Percentiles rank a stretch among this genome's conserved stretches.
These are phyloP conservation scores for Udeniomyces megalosporus DNA, from an alignment of 768 basidiomycete genomes.

Conservation along the genomic window DNA sequence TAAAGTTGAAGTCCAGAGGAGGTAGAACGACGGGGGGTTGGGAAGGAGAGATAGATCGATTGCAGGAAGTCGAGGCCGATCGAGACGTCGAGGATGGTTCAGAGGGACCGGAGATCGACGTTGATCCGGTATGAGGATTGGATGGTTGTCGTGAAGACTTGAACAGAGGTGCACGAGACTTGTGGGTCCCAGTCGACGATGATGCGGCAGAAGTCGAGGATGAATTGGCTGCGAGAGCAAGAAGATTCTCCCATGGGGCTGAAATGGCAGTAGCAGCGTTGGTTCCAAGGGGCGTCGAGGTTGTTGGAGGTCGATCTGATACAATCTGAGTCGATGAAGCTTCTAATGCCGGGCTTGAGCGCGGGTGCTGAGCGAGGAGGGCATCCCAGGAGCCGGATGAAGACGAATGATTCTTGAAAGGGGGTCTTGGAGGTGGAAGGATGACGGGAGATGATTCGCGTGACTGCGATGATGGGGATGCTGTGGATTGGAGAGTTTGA, in stretches of 20 bases:
- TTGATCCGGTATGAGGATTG: background rate
- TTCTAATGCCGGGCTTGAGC: no score
- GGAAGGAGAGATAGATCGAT: background rate
- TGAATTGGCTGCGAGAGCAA: background rate
- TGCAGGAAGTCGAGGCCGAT: background rate
- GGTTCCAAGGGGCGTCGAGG: no score
- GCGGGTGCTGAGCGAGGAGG: background rate
- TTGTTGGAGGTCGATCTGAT: no score
- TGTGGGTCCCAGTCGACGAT: no score
- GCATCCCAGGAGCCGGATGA: background rate
- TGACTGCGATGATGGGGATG: no score
- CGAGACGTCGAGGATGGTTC: background rate
- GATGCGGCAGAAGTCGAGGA: background rate
- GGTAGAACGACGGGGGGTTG: background rate
- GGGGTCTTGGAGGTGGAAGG: background rate
- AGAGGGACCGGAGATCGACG: background rate
- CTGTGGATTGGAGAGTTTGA: background rate
- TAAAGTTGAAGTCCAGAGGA: background rate
- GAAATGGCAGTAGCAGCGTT: background rate
- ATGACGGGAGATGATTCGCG: no score
- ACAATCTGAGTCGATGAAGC: no score
- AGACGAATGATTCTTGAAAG: background rate
- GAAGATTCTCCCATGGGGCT: conserved; percentile 5
- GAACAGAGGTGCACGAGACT: no score
- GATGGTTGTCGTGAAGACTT: no score